Base-by-base conservation (phyloP, 2,329 filamentous ascomycete genomes). In the Aspergillus oerlinghausenensis region DNA sequence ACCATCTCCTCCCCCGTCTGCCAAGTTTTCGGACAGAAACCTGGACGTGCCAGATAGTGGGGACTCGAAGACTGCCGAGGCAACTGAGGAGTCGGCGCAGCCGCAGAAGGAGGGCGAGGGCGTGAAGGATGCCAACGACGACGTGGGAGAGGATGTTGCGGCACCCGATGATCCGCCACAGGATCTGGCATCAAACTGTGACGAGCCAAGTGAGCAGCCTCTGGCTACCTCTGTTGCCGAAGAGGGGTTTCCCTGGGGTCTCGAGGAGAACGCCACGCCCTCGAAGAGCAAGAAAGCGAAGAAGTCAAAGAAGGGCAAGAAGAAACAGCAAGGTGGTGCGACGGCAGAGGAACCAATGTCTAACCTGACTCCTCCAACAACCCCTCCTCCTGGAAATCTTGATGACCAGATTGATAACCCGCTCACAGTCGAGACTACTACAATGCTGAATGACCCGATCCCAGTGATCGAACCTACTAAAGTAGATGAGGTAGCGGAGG, bases 341-440 rank as follows among this genome's bases (percentile, higher is more conserved):
- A 56, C 53, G 4, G 65, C 60, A 50, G 73, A 69, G 48, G 64
- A 70, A 49, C 51, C 55, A 28, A 56, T 60, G 4, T 56, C 65
- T 42, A 70, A 67, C 32, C 55, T 75, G 57, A 76, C 74, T 7
- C 73, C 74, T 2, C 74, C 74, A 19, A 70, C 67, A 21, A 75
- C 73, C 28, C 73, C 74, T 40, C 73, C 73, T 4, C 68, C 66
- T 14, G 59, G 59, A 50, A 61, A 55, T 8, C 52, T 58, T 49
- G 51, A 57, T n/a, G 56, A 64, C 8, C 58, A 60, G 5, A 43
- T 50, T 6, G 56, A 61, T n/a, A 35, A 42, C 23, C 50, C 51
- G 17, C 51, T 59, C 23, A 32, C 32, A 48, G 48, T 40, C 7
- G 55, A 62, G 49, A 17, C 54, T 1, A 26, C 43, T 47, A 45